Conservation (phyloP, 805 yeast species). For the Torulaspora maleeae region DNA sequence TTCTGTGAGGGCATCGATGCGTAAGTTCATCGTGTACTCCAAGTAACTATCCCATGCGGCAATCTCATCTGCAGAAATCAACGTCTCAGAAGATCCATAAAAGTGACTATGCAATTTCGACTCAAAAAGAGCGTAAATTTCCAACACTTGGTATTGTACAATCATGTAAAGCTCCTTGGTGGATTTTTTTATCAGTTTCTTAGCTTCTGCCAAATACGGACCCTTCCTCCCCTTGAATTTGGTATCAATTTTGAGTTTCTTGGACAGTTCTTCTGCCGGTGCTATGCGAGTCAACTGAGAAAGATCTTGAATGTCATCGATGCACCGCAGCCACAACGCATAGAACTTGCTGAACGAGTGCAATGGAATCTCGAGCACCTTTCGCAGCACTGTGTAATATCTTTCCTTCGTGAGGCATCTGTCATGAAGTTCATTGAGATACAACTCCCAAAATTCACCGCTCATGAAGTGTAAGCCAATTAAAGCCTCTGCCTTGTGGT, state of each 20-base stretch:
- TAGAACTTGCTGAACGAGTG: conserved; percentile 33
- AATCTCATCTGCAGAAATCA: conserved; percentile 24
- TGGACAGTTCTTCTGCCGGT: conserved; percentile 23
- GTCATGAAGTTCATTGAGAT: conserved; percentile 26
- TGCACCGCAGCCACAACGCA: conserved; percentile 30
- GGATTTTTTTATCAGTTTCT: conserved; percentile 27
- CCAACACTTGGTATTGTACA: conserved; percentile 30
- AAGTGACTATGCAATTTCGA: conserved; percentile 27
- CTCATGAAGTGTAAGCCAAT: conserved; percentile 35
- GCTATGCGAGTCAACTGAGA: conserved; percentile 24
- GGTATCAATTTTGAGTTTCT: conserved; percentile 24
- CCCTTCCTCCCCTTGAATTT: conserved; percentile 28
- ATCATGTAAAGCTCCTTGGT: conserved; percentile 32
- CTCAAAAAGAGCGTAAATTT: conserved; percentile 31
- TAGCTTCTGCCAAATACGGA: conserved; percentile 35
- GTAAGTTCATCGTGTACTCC: conserved; percentile 25
- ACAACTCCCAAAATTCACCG: conserved; percentile 36
- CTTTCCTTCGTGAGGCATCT: conserved; percentile 22
- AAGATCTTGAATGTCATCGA: conserved; percentile 30
- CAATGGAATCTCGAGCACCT: conserved; percentile 31
- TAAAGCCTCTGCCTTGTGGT: conserved; percentile 30
- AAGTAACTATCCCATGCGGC: conserved; percentile 30
- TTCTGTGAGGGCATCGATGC: conserved; percentile 21
- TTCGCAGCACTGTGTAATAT: conserved; percentile 29
- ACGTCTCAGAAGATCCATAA: conserved; percentile 28